Evolutionary conservation across 1,284 basidiomycete species (phyloP).

Genomic region (Leccinum ponderosum): DNA sequence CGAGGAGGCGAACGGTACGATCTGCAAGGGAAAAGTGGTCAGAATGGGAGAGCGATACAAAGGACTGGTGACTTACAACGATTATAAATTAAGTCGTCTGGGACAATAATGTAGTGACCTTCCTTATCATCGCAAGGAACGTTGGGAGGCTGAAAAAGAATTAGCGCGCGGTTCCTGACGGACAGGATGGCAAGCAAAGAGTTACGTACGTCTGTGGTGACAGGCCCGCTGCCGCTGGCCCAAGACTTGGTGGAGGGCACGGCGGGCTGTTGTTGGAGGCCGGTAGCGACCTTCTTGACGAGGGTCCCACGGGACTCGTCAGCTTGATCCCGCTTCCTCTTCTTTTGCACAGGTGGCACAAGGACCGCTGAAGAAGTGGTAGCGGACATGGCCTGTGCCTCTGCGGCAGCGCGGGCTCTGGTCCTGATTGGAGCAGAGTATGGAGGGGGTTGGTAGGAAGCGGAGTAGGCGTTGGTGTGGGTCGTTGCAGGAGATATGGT

Average conservation of each 20-base stretch:
- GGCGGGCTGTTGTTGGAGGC: constrained; percentile 48
- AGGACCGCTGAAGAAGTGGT: constrained; percentile 60
- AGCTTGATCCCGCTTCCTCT: constrained; percentile 70
- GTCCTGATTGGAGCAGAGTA: constrained; percentile 74
- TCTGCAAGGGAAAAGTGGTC: constrained; percentile 50
- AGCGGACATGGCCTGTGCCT: constrained; percentile 70
- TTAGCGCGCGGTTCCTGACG: constrained; percentile 20
- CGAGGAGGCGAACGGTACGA: constrained; percentile 87
- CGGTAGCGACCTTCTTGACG: constrained; percentile 56
- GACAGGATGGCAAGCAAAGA: constrained; percentile 21
- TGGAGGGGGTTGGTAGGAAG: constrained; percentile 75
- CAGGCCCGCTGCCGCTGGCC: constrained; percentile 59
- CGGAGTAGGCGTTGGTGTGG: constrained; percentile 65
- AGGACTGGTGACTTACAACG: constrained; percentile 62
- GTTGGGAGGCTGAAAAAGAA: constrained; percentile 52
- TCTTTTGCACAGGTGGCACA: constrained; percentile 68
- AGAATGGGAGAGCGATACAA: not conserved
- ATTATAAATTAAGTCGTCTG: constrained; percentile 83
- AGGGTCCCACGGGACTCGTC: constrained; percentile 66
- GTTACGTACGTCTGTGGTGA: constrained; percentile 61
- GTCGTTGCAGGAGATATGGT: constrained; percentile 73
- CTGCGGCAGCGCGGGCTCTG: constrained; percentile 77
- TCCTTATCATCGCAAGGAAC: constrained; percentile 90
- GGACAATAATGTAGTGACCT: constrained; percentile 91
- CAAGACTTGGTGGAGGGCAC: constrained; percentile 56